A percentile compares a stretch with the other conserved stretches of the same genome.
phyloP scores from a whole-genome alignment of 2,329 filamentous ascomycete genomes.

The Epichloe bromicola region DNA sequence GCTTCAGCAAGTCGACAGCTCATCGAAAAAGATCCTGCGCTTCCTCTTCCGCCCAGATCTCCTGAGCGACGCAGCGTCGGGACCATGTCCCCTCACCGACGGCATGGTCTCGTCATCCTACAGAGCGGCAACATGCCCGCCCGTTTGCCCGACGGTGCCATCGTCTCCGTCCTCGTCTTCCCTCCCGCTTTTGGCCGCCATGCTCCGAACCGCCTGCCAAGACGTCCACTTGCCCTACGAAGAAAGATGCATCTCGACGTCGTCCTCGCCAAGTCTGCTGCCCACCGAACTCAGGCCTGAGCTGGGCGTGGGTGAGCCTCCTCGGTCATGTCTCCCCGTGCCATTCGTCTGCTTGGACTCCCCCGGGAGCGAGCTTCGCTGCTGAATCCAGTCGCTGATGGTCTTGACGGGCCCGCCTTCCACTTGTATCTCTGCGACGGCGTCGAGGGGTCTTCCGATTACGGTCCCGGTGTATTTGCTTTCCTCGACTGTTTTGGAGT shows the following conservation, averaged over 20 bases:
- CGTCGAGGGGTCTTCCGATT: constrained; percentile 60
- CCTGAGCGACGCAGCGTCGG: neutral
- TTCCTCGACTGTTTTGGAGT: constrained; percentile 80
- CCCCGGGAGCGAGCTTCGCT: constrained; percentile 12
- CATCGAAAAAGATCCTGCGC: neutral
- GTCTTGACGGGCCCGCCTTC: constrained; percentile 50
- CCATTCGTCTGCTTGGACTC: constrained; percentile 6
- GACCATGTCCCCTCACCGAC: too few relatives aligned
- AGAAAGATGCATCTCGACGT: constrained; percentile 34
- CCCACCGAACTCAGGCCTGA: constrained; percentile 43
- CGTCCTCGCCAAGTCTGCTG: constrained; percentile 26
- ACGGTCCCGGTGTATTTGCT: constrained; percentile 76
- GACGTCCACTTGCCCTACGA: constrained; percentile 9
- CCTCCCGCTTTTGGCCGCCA: neutral
- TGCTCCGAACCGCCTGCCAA: neutral
- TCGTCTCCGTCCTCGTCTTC: neutral
- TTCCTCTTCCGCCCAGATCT: neutral
- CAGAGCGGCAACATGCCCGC: too few relatives aligned
- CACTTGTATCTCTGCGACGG: constrained; percentile 52
- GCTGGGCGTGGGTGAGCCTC: constrained; percentile 33
- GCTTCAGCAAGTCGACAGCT: neutral
- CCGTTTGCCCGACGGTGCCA: neutral
- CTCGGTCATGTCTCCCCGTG: constrained; percentile 7
- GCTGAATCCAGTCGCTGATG: constrained; percentile 25
- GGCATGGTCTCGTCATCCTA: too few relatives aligned